Evolutionary conservation across 768 basidiomycete species (phyloP).

Genomic region (Lepiota venenata): DNA sequence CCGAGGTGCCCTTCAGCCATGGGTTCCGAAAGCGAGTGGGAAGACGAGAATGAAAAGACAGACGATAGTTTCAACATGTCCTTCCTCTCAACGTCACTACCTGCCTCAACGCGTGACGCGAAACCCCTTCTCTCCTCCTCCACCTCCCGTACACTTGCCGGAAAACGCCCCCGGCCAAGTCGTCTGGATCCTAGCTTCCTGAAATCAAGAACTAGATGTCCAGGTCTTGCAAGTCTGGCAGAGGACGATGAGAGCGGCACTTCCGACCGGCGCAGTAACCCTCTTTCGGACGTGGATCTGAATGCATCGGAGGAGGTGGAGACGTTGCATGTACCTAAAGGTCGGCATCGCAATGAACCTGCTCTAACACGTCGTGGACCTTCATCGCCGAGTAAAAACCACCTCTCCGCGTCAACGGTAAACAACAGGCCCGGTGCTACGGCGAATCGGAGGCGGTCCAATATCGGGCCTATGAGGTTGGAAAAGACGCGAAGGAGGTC

Average conservation of each 20-base stretch:
- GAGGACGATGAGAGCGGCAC: slow-evolving; percentile 64
- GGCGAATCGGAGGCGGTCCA: slow-evolving; percentile 48
- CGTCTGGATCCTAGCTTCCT: slow-evolving; percentile 71
- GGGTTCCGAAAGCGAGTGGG: slow-evolving; percentile 85
- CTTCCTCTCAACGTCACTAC: slow-evolving; percentile 42
- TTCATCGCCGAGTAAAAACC: slow-evolving; percentile 22
- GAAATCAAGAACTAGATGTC: slow-evolving; percentile 44
- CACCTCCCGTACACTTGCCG: slow-evolving; percentile 24
- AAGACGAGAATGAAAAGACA: slow-evolving; percentile 83
- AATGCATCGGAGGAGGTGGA: slow-evolving; percentile 40
- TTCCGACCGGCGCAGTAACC: slow-evolving; percentile 32
- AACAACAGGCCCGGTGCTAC: slow-evolving; percentile 13
- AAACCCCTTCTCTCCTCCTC: slow-evolving; percentile 15
- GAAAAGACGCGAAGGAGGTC: slow-evolving; percentile 76
- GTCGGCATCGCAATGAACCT: slow-evolving; percentile 25
- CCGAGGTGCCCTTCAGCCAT: slow-evolving; percentile 33
- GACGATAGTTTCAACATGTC: slow-evolving; percentile 70
- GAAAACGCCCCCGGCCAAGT: slow-evolving; percentile 56
- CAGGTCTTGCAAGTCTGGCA: slow-evolving; percentile 53
- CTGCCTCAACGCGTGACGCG: slow-evolving; percentile 29
- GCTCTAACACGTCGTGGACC: slow-evolving; percentile 37
- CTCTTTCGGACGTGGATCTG: slow-evolving; percentile 67
- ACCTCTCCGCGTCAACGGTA: slow-evolving; percentile 20
- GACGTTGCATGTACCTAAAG: slow-evolving; percentile 36
- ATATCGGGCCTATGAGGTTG: slow-evolving; percentile 69